A percentile compares a stretch with the other conserved stretches of the same genome.
These are phyloP conservation scores for Colletotrichum eremochloae DNA, from an alignment of 2,329 filamentous ascomycete genomes.

Conservation along the genomic window DNA sequence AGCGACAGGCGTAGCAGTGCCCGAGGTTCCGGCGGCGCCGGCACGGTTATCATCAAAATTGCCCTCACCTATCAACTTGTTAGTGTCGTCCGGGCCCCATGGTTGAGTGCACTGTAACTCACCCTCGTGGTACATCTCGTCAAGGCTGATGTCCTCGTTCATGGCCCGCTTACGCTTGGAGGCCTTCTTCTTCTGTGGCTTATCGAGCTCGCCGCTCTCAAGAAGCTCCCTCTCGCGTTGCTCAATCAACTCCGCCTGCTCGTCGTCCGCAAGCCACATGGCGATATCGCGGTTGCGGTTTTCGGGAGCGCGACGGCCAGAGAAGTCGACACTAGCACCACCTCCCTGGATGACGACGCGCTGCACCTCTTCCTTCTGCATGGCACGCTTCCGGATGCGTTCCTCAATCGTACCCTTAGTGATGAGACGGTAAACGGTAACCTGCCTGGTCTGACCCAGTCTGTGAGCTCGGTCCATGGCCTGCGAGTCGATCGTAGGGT, in stretches of 20 bases:
- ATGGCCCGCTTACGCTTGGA: constrained; percentile 69
- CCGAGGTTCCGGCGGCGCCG: constrained; percentile 63
- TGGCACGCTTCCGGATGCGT: constrained; percentile 93
- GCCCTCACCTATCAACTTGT: constrained; percentile 79
- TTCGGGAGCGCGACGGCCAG: constrained; percentile 86
- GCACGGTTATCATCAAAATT: constrained; percentile 90
- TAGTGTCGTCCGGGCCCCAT: constrained; percentile 41
- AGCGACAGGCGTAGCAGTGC: constrained; percentile 82
- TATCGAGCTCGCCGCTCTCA: constrained; percentile 77
- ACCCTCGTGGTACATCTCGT: constrained; percentile 99
- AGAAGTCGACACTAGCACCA: constrained; percentile 94
- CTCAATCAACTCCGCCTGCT: constrained; percentile 94
- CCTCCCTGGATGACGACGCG: constrained; percentile 96
- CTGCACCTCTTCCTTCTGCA: constrained; percentile 99
- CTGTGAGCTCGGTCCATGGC: constrained; percentile 99
- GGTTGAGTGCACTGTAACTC: constrained; percentile 55
- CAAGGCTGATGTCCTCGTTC: constrained; percentile 74
- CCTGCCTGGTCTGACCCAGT: constrained; percentile 94
- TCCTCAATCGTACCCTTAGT: constrained; percentile 98
- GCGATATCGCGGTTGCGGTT: constrained; percentile 98
- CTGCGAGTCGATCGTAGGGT: constrained; percentile 97
- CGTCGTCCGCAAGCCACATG: constrained; percentile 98
- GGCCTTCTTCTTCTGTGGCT: constrained; percentile 66
- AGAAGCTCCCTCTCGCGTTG: constrained; percentile 89
- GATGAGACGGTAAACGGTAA: constrained; percentile 97